Conservation (phyloP, 805 yeast genomes). For the Myxozyma neglecta region DNA sequence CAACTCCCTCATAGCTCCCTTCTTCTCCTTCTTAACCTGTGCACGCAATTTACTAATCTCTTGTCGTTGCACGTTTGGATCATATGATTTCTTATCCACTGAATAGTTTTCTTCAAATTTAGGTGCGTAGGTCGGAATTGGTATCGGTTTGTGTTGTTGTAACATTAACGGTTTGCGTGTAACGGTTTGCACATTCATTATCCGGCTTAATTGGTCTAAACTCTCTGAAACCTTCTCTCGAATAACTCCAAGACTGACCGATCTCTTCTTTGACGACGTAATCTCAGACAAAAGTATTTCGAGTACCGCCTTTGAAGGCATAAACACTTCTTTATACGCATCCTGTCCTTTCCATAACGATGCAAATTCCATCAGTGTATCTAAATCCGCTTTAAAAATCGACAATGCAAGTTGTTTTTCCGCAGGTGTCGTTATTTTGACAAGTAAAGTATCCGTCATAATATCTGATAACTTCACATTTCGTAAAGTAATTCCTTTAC, state of each 20-base stretch:
- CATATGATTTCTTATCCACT: constrained; percentile 91
- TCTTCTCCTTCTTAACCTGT: constrained; percentile 87
- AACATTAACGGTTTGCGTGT: constrained; percentile 66
- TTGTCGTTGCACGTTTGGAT: constrained; percentile 74
- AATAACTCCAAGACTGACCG: background rate
- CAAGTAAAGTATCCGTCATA: constrained; percentile 17
- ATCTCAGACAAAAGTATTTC: constrained; percentile 11
- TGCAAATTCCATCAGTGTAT: constrained; percentile 27
- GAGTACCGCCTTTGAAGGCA: constrained; percentile 29
- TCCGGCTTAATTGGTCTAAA: constrained; percentile 48
- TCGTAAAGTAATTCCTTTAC: background rate
- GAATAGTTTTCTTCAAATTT: constrained; percentile 93
- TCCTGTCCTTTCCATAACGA: constrained; percentile 38
- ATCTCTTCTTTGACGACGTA: constrained; percentile 4
- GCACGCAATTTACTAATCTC: constrained; percentile 81
- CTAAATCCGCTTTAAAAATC: constrained; percentile 17
- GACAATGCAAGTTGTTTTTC: constrained; percentile 25
- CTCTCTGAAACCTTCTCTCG: constrained; percentile 1
- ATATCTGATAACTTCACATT: constrained; percentile 20
- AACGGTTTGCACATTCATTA: constrained; percentile 40
- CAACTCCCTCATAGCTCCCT: constrained; percentile 82
- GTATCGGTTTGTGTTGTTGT: constrained; percentile 80
- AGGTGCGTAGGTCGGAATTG: constrained; percentile 84
- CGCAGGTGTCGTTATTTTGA: constrained; percentile 9
- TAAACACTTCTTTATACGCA: constrained; percentile 37